Percentiles rank a stretch among this genome's conserved stretches.
Conservation (phyloP, 345 rosid genomes). For the Brassica carinata region DNA sequence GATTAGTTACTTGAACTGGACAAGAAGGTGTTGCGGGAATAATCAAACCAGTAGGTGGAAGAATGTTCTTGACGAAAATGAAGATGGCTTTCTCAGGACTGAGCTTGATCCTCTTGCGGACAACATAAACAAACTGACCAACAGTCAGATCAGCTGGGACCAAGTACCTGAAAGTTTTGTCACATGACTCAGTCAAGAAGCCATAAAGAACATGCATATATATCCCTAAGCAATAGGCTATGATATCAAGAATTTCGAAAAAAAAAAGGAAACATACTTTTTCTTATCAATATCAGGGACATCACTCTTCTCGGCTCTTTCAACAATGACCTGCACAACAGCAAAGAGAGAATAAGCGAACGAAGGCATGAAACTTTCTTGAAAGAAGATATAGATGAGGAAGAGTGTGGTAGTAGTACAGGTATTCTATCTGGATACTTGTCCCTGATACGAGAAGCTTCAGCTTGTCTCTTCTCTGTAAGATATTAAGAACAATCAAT, state of each 20-base stretch:
- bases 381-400: not conserved
- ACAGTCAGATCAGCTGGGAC: slow-evolving; percentile 67
- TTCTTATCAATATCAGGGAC: slow-evolving; percentile 97
- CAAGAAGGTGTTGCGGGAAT: not conserved
- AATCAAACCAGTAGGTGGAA: slow-evolving; percentile 56
- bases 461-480: slow-evolving; percentile 95
- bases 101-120: slow-evolving; percentile 60
- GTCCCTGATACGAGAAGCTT: slow-evolving; percentile 89
- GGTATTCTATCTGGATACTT: slow-evolving; percentile 98
- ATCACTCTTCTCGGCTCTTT: slow-evolving; percentile 92
- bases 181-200: not conserved
- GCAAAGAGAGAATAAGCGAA: not conserved
- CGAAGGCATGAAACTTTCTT: not conserved
- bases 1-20: not conserved
- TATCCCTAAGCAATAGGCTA: not conserved
- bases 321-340: slow-evolving; percentile 73
- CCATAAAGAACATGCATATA: not conserved
- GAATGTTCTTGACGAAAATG: slow-evolving; percentile 55
- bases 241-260: not conserved
- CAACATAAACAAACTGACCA: slow-evolving; percentile 68
- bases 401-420: not conserved
- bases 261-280: slow-evolving; percentile 51
- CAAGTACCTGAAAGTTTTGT: slow-evolving; percentile 45
- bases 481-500: not conserved
- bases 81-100: slow-evolving; percentile 70